Evolutionary conservation across 2,329 filamentous ascomycete species (phyloP).

Genomic region (Calonectria leucothoes): DNA sequence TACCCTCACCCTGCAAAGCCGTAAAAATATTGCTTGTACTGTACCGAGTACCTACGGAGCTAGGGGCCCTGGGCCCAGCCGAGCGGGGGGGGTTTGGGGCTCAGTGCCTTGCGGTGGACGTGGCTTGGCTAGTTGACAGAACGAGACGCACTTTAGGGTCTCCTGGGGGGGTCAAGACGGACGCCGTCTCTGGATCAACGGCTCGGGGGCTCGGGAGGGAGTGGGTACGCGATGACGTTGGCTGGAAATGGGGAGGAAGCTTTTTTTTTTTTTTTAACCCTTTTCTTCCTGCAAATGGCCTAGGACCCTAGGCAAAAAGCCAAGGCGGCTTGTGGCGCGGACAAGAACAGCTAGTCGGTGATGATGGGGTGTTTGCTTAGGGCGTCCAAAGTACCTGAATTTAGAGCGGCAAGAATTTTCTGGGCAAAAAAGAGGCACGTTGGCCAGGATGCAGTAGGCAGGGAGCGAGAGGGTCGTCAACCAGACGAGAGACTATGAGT

Average conservation of each 20-base stretch:
- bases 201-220: conserved; percentile 41
- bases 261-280: conserved; percentile 9
- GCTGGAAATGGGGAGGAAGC: conserved; percentile 21
- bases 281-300: conserved; percentile 1
- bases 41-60: conserved; percentile 17
- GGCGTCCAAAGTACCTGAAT: conserved; percentile 4
- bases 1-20: conserved; percentile 19
- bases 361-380: background rate
- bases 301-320: background rate
- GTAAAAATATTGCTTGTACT: conserved; percentile 14
- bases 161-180: conserved; percentile 1
- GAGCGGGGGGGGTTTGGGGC: conserved; percentile 21
- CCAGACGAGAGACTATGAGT: conserved; percentile 15
- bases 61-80: conserved; percentile 17
- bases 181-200: conserved; percentile 40
- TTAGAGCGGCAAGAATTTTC: background rate
- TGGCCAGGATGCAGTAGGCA: conserved; percentile 7
- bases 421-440: background rate
- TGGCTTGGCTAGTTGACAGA: conserved; percentile 21
- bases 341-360: conserved; percentile 2
- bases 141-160: conserved; percentile 8
- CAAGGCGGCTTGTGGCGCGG: conserved; percentile 12
- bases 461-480: conserved; percentile 10
- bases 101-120: conserved; percentile 27
- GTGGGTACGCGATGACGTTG: conserved; percentile 47